A percentile compares a stretch with the other conserved stretches of the same genome.
Evolutionary conservation across 176 grass and related monocot genomes (phyloP).

Genomic region (Phragmites australis): DNA sequence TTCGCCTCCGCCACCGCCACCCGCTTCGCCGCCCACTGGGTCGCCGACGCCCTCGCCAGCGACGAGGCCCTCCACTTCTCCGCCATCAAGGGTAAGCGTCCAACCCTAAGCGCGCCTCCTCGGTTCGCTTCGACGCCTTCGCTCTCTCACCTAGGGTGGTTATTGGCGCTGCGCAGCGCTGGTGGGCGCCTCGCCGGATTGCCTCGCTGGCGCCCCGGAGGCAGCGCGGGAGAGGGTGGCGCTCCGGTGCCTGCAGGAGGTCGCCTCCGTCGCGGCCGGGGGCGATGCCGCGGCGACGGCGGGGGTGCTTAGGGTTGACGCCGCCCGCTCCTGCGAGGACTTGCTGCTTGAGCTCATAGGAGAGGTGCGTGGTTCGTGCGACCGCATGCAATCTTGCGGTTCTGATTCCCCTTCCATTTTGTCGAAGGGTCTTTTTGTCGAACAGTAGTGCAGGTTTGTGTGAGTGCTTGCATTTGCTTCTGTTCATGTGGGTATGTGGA

Average conservation of each 20-base stretch:
- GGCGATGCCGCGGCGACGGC: neutral
- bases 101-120: neutral
- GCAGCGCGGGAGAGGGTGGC: conserved; percentile 22
- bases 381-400: neutral
- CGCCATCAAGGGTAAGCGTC: neutral
- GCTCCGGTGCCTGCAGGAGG: conserved; percentile 29
- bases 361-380: neutral
- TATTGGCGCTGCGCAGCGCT: neutral
- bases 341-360: conserved; percentile 8
- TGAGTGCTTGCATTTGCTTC: neutral
- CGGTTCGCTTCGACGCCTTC: neutral
- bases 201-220: conserved; percentile 22
- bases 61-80: conserved; percentile 35
- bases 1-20: neutral
- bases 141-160: conserved; percentile 9
- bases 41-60: conserved; percentile 31
- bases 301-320: conserved; percentile 21
- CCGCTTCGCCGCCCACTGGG: conserved; percentile 17
- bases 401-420: neutral
- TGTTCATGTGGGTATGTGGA: neutral
- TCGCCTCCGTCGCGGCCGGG: neutral
- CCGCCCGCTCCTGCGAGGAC: conserved; percentile 24
- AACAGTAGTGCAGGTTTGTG: neutral
- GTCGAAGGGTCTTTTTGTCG: neutral
- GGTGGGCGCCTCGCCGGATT: conserved; percentile 13